Conservation (phyloP, 768 basidiomycete species). For the Naganishia vishniacii region DNA sequence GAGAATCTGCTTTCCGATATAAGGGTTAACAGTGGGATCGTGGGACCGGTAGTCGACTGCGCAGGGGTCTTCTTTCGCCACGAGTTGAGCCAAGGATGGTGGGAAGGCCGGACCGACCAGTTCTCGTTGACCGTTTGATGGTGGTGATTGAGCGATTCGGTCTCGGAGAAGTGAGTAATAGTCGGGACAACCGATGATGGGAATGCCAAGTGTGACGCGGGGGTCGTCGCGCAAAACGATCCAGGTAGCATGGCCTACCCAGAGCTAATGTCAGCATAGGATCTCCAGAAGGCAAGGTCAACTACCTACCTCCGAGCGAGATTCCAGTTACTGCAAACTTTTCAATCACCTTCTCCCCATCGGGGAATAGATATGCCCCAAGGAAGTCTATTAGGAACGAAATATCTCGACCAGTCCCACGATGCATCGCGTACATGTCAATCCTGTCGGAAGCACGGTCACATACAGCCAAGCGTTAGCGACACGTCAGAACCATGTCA, state of each 20-base stretch:
- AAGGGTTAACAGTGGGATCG: constrained; percentile 51
- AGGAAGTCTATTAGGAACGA: constrained; percentile 77
- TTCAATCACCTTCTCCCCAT: constrained; percentile 57
- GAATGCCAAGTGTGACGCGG: constrained; percentile 52
- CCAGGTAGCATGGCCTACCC: constrained; percentile 68
- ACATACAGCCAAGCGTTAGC: background rate
- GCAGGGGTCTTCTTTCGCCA: constrained; percentile 55
- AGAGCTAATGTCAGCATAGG: background rate
- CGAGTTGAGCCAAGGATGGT: constrained; percentile 48
- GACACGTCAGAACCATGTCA: background rate
- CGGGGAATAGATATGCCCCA: constrained; percentile 66
- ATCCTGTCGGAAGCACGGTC: constrained; percentile 32
- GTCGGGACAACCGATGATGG: constrained; percentile 68
- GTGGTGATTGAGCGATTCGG: constrained; percentile 47
- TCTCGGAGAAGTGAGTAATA: constrained; percentile 57
- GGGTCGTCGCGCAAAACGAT: constrained; percentile 57
- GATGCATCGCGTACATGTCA: constrained; percentile 54
- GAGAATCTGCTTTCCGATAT: constrained; percentile 66
- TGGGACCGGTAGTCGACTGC: constrained; percentile 51
- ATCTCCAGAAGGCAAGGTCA: background rate
- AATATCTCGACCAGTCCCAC: constrained; percentile 55
- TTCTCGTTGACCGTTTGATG: constrained; percentile 52
- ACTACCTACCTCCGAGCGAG: constrained; percentile 61
- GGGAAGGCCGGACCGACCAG: constrained; percentile 58
- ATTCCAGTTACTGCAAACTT: constrained; percentile 70